phyloP scores from a whole-genome alignment of 1,284 basidiomycete species.

The Cutaneotrichosporon mucoides region DNA sequence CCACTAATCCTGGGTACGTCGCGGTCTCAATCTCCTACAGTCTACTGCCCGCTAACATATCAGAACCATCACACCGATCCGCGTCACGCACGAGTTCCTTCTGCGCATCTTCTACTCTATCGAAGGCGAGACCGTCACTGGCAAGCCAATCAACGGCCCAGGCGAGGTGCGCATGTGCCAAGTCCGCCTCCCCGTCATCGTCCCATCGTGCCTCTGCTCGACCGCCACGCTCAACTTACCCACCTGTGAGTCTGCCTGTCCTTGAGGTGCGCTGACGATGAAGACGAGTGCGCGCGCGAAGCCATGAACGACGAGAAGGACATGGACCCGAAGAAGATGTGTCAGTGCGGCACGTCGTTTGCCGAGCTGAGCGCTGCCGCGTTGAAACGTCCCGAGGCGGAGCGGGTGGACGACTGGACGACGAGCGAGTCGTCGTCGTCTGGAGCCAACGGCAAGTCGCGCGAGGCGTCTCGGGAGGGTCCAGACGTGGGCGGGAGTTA shows the following conservation, averaged over 20 bases:
- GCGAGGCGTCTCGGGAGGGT: background rate
- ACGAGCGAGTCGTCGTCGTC: background rate
- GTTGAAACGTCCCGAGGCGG: conserved; percentile 11
- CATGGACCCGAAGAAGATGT: conserved; percentile 22
- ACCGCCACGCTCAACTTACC: conserved; percentile 34
- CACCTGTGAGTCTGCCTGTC: conserved; percentile 27
- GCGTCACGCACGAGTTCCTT: conserved; percentile 41
- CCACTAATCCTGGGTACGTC: conserved; percentile 42
- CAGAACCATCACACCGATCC: conserved; percentile 43
- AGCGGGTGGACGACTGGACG: conserved; percentile 9
- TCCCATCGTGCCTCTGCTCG: conserved; percentile 43
- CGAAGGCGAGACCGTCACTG: conserved; percentile 33
- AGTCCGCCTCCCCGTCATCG: conserved; percentile 33
- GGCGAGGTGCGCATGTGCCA: conserved; percentile 45
- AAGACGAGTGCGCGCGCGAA: conserved; percentile 19
- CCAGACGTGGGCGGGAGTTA: background rate
- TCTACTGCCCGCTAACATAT: background rate
- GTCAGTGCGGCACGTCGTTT: conserved; percentile 36
- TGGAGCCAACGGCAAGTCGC: background rate
- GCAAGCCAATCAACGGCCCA: conserved; percentile 29
- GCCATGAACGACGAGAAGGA: conserved; percentile 19
- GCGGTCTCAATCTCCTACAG: too few relatives aligned
- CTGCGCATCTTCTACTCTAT: conserved; percentile 47
- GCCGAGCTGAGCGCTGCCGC: conserved; percentile 36
- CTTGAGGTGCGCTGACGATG: background rate